Conservation (phyloP, 805 yeast genomes). For the Starmera pachycereana region DNA sequence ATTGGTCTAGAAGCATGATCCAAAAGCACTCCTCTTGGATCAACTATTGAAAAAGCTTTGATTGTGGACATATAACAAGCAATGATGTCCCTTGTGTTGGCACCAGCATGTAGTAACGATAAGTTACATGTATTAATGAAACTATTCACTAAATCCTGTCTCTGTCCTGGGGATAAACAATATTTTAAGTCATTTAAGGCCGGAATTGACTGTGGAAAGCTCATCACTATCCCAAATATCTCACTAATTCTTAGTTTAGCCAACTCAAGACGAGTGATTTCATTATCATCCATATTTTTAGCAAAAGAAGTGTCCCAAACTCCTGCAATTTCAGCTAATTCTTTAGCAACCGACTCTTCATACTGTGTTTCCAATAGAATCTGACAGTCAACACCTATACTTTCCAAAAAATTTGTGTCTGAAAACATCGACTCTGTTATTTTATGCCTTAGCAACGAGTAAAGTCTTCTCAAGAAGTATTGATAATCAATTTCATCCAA, state of each 20-base stretch:
- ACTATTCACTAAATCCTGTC: conserved; percentile 38
- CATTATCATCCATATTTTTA: conserved; percentile 3
- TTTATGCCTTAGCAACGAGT: background rate
- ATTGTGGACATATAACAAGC: conserved; percentile 62
- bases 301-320: conserved; percentile 12
- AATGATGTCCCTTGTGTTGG: conserved; percentile 65
- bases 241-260: conserved; percentile 41
- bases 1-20: conserved; percentile 75
- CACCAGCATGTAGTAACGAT: conserved; percentile 66
- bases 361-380: conserved; percentile 6
- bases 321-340: conserved; percentile 4
- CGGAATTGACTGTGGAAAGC: conserved; percentile 40
- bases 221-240: conserved; percentile 44
- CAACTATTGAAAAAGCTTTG: conserved; percentile 62
- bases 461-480: background rate
- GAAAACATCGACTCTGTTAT: background rate
- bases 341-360: conserved; percentile 2
- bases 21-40: conserved; percentile 75
- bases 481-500: background rate
- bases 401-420: background rate
- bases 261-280: conserved; percentile 6
- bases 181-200: conserved; percentile 50
- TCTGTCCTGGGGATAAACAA: conserved; percentile 40
- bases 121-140: conserved; percentile 36
- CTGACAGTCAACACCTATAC: conserved; percentile 10